A percentile compares a stretch with the other conserved stretches of the same genome.
Conservation (phyloP, 2,329 filamentous ascomycete genomes). For the Diplodia intermedia region DNA sequence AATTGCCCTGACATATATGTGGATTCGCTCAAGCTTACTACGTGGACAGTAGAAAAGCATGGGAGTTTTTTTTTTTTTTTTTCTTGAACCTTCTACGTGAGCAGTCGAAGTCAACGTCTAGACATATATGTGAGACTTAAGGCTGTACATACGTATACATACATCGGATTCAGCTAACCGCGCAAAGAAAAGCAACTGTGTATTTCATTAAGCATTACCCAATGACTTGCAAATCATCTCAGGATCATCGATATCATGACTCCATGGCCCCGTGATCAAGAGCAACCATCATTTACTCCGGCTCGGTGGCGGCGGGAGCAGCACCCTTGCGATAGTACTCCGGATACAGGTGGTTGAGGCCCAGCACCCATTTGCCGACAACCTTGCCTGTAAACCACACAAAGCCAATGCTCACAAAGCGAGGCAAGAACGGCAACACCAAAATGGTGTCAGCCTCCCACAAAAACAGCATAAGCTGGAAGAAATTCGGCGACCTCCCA, state of each 20-base stretch:
- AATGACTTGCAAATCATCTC: not conserved
- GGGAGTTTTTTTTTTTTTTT: too few species aligned
- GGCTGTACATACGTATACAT: too few species aligned
- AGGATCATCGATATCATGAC: not conserved
- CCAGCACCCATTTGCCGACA: constrained; percentile 16
- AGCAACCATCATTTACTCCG: not conserved
- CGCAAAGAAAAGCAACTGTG: too few species aligned
- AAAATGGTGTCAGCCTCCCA: constrained; percentile 26
- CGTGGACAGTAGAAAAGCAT: too few species aligned
- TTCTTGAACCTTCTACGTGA: too few species aligned
- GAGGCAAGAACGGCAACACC: constrained; percentile 24
- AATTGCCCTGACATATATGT: too few species aligned
- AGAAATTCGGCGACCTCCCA: constrained; percentile 7
- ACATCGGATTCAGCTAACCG: too few species aligned
- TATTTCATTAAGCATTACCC: not conserved
- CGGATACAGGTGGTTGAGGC: constrained; percentile 13
- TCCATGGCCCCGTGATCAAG: too few species aligned
- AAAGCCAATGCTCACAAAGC: constrained; percentile 13
- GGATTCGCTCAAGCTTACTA: too few species aligned
- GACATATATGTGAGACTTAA: too few species aligned
- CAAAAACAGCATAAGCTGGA: constrained; percentile 31
- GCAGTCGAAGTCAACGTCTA: too few species aligned
- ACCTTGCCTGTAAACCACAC: constrained; percentile 19
- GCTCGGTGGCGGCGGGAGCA: not conserved
- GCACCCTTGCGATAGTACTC: constrained; percentile 19